Evolutionary conservation across 2,329 filamentous ascomycete species (phyloP).

Genomic region (Triangularia setosa): DNA sequence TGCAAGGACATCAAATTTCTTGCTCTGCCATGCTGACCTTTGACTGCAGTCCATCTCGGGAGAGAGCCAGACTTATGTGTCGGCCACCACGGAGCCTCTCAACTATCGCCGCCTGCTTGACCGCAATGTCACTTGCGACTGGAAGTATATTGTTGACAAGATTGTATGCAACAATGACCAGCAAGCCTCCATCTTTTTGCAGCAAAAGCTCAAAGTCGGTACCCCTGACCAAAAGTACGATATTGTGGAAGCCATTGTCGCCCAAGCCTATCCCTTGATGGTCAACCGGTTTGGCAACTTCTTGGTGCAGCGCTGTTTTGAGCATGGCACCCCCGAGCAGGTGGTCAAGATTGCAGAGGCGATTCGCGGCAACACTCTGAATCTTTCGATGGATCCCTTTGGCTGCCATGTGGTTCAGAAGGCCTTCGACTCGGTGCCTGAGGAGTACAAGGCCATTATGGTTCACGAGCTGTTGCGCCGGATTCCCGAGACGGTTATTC

Average conservation of each 20-base stretch:
- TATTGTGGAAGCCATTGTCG: constrained; percentile 93
- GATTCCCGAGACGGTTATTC: constrained; percentile 96
- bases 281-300: constrained; percentile 99
- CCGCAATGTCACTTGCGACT: constrained; percentile 95
- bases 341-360: constrained; percentile 91
- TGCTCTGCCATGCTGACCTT: neutral
- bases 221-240: constrained; percentile 94
- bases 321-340: constrained; percentile 93
- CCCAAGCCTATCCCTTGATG: constrained; percentile 93
- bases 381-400: constrained; percentile 96
- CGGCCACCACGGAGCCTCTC: constrained; percentile 75
- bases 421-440: constrained; percentile 94
- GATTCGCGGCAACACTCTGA: constrained; percentile 90
- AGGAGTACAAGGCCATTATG: constrained; percentile 98
- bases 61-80: constrained; percentile 73
- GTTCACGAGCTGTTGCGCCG: constrained; percentile 94
- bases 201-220: constrained; percentile 97
- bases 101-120: constrained; percentile 96
- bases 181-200: constrained; percentile 96
- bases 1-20: constrained; percentile 6
- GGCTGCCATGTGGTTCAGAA: constrained; percentile 98
- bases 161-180: constrained; percentile 99
- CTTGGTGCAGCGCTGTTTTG: constrained; percentile 95
- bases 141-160: constrained; percentile 99
- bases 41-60: constrained; percentile 37